These are phyloP conservation scores for Microbotryum intermedium DNA, from an alignment of 1,284 basidiomycete genomes.

Conservation along the genomic window DNA sequence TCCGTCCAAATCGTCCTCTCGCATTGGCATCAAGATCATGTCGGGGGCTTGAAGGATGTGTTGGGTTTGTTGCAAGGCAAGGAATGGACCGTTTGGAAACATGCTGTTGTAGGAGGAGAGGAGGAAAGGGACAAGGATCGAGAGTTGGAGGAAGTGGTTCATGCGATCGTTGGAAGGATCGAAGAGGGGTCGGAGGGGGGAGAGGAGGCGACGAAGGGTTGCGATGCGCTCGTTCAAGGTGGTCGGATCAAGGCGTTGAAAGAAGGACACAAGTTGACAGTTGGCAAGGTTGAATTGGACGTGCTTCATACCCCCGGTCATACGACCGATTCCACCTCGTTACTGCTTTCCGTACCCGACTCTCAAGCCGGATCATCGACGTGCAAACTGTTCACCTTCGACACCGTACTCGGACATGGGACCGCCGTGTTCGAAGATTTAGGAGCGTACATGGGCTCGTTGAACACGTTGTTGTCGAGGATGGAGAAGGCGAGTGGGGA, in stretches of 20 bases:
- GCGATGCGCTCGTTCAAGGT: slow-evolving; percentile 32
- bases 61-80: slow-evolving; percentile 51
- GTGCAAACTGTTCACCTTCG: slow-evolving; percentile 73
- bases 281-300: slow-evolving; percentile 10
- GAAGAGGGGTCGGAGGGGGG: neutral
- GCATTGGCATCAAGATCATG: slow-evolving; percentile 84
- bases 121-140: neutral
- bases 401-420: slow-evolving; percentile 83
- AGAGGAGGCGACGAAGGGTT: neutral
- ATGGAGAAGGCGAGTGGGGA: slow-evolving; percentile 28
- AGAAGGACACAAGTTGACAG: slow-evolving; percentile 45
- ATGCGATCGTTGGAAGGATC: slow-evolving; percentile 3
- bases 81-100: no score
- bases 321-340: slow-evolving; percentile 70
- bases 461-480: slow-evolving; percentile 51
- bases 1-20: slow-evolving; percentile 65
- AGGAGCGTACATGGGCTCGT: slow-evolving; percentile 57
- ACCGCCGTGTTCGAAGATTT: slow-evolving; percentile 87
- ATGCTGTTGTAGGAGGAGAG: no score
- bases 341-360: slow-evolving; percentile 4
- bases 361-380: no score
- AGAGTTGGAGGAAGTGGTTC: neutral
- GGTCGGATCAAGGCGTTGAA: slow-evolving; percentile 24
- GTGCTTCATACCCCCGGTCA: slow-evolving; percentile 85
- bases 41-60: slow-evolving; percentile 64